Evolutionary conservation across 1,284 basidiomycete species (phyloP).

Genomic region (Cutaneotrichosporon sp.): DNA sequence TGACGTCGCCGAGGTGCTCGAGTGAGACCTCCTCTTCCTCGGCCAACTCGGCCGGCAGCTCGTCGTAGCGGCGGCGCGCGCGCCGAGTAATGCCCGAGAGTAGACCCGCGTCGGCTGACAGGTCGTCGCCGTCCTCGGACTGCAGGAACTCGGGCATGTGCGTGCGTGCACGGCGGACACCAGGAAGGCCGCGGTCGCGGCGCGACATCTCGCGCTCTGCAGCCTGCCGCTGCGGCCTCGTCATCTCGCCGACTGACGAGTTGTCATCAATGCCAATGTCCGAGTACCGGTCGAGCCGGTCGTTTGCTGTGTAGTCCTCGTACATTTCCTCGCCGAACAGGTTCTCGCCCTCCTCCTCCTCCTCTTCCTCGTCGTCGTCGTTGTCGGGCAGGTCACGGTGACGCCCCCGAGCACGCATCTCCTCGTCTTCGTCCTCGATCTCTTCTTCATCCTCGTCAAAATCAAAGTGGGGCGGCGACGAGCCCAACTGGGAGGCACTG

Average conservation of each 20-base stretch:
- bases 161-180: constrained; percentile 67
- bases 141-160: constrained; percentile 81
- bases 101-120: constrained; percentile 58
- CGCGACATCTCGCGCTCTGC: constrained; percentile 86
- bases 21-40: constrained; percentile 75
- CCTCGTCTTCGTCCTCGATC: constrained; percentile 69
- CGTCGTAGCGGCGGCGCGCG: constrained; percentile 82
- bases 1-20: constrained; percentile 96
- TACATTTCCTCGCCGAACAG: constrained; percentile 78
- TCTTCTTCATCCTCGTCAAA: constrained; percentile 82
- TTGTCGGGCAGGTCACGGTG: constrained; percentile 60
- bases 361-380: constrained; percentile 54
- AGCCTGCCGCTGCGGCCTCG: constrained; percentile 70
- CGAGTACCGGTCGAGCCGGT: constrained; percentile 82
- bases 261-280: constrained; percentile 84
- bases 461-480: constrained; percentile 60
- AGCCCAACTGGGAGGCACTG: constrained; percentile 9
- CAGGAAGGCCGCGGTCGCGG: constrained; percentile 76
- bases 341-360: constrained; percentile 75
- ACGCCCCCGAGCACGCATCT: constrained; percentile 54
- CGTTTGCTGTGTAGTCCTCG: constrained; percentile 83
- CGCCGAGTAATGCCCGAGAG: constrained; percentile 70
- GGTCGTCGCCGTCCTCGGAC: constrained; percentile 66
- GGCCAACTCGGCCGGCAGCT: constrained; percentile 78
- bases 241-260: constrained; percentile 69